Conservation (phyloP, 805 yeast species). For the Helenozyma baotianmanensis region DNA sequence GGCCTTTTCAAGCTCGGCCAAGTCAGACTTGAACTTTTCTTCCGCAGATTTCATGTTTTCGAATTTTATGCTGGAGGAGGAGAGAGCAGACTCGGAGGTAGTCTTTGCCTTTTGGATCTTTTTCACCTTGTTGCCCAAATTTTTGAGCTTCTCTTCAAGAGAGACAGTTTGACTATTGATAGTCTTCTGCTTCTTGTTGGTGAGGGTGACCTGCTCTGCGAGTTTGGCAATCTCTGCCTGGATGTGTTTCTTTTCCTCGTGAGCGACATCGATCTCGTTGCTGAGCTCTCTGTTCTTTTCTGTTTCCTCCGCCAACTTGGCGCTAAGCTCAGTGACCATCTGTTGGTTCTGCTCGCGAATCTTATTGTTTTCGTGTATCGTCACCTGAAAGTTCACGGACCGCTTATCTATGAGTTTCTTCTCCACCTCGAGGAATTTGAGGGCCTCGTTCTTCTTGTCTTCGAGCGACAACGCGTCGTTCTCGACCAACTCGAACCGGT, state of each 20-base stretch:
- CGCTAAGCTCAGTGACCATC: constrained; percentile 36
- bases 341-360: constrained; percentile 36
- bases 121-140: constrained; percentile 51
- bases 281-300: constrained; percentile 35
- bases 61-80: constrained; percentile 44
- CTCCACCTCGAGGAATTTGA: constrained; percentile 60
- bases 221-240: constrained; percentile 10
- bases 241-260: constrained; percentile 19
- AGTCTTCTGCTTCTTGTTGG: constrained; percentile 28
- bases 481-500: constrained; percentile 73
- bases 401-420: constrained; percentile 51
- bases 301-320: constrained; percentile 40
- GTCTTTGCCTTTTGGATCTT: constrained; percentile 55
- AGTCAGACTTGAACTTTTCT: constrained; percentile 39
- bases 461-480: constrained; percentile 61
- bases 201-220: constrained; percentile 16
- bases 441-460: constrained; percentile 68
- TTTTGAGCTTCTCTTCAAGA: constrained; percentile 72
- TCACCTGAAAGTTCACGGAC: constrained; percentile 54
- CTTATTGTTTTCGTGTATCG: constrained; percentile 36
- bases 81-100: constrained; percentile 41
- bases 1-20: constrained; percentile 40
- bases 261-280: constrained; percentile 29
- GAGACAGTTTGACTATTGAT: constrained; percentile 54
- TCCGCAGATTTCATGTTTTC: constrained; percentile 43